Evolutionary conservation across 495 filamentous ascomycete species (phyloP), one percentile per base, ranked within the genome.

Genomic region (Trichodelitschia bisporula): DNA sequence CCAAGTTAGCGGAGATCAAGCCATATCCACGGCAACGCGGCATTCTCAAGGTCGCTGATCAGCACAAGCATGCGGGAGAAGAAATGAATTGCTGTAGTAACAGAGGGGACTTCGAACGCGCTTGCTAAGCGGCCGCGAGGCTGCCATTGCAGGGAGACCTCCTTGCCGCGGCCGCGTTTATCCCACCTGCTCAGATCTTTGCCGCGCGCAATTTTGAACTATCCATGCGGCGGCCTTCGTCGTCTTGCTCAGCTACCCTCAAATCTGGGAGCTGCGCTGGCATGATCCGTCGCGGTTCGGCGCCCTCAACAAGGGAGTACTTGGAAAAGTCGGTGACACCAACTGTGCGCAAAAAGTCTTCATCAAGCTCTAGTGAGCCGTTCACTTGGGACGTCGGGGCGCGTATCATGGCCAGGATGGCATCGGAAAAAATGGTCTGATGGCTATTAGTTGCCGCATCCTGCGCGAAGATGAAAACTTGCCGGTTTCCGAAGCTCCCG

Each of bases 181-280:
- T 24, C 8, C 8, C 21, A 12, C 21, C 8, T 12, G 21, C 27
- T 47, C 37, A 54, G 26, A 54, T 36, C 36, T 46, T 54, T 32
- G 47, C 37, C 5, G 30, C 15, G n/a, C 36, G 29, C 15, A 41
- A 13, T n/a, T 51, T 44, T 1, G 43, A 52, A 46, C 75, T 84
- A 50, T 86, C 74, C 45, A 69, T 60, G 36, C 65, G 60, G 44
- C 54, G 57, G 3, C 79, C 79, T 45, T 89, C 76, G 38, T 89
- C 79, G 36, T 69, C 70, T 47, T 90, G 77, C 55, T 89, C 79
- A 14, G 54, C 61, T 11, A 89, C 77, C 19, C 57, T 62, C 32
- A 89, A 39, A 28, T 72, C 60, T 1, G 79, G 79, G 38, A 89
- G 58, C 34, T 58, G 42, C 0, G 45, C 55, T 0, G 79, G 79